Base-by-base conservation (phyloP, 2,329 filamentous ascomycete species). In the Pezicula carpinea region DNA sequence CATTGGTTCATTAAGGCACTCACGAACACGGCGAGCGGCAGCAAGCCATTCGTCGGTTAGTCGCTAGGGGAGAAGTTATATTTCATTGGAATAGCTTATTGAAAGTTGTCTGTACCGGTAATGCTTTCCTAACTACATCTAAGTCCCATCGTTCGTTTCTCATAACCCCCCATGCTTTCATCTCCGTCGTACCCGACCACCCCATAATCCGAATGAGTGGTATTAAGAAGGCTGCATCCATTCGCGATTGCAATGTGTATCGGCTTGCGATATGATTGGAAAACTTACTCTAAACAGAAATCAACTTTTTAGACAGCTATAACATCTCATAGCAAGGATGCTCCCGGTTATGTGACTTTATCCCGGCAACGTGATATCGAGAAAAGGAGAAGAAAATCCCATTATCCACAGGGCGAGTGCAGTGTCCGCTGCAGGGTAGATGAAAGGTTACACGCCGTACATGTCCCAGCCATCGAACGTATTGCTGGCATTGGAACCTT, bases 391-490 rank as follows among this genome's bases (percentile, higher is more conserved):
- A 49, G 53, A 52, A 52, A 42, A 39, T 26, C 26, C 34, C 39
- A 40, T 45, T 56, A 56, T 61, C 57, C 53, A 59, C 58, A 56
- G 45, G 22, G 44, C 29, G 23, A 47, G 33, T 38, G 42, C 36
- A 51, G 47, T 41, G 23, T 34, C 31, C 22, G 33, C 43, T 38
- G 36, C 29, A 22, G 17, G 35, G 45, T 31, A 39, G 15, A 34
- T 22, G 23, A 39, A 40, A 32, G 35, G 38, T 66, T 59, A 83
- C 48, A 85, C 66, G 59, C 78, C 80, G 61, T 86, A 85, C 59
- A 82, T 72, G 57, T 78, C 78, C 82, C 82, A 86, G 50, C 81
- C 81, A 66, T 85, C 81, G 40, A 46, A 48, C 35, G 48, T 46
- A 36, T 50, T 44, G 15, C 47, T 56, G 42, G 48, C 46, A 46